A percentile compares a stretch with the other conserved stretches of the same genome.
Evolutionary conservation across 164 flowering plant species (phyloP).

Genomic region (Dillenia turbinata): DNA sequence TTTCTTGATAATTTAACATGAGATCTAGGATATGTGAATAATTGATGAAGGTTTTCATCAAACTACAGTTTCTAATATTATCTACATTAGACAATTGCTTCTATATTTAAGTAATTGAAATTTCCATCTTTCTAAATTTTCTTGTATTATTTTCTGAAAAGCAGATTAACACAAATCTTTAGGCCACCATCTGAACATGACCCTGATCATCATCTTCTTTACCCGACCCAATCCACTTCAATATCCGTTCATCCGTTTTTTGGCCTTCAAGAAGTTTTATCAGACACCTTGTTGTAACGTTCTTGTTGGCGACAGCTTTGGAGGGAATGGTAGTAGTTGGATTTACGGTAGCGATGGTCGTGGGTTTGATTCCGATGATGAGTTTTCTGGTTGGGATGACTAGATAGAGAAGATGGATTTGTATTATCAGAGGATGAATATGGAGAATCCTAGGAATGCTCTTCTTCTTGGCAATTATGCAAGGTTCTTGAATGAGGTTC

Average conservation of each 20-base stretch:
- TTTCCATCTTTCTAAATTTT: too few species aligned
- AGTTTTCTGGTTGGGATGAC: constrained; percentile 3
- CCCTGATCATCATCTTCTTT: too few species aligned
- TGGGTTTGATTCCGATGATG: not conserved
- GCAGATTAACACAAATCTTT: not conserved
- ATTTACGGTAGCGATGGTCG: constrained; percentile 4
- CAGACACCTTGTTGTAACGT: not conserved
- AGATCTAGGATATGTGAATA: too few species aligned
- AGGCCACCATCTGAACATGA: not conserved
- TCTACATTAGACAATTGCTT: too few species aligned
- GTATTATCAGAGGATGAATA: constrained; percentile 22
- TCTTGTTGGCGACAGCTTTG: not conserved
- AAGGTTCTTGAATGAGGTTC: constrained; percentile 27
- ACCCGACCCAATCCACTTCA: too few species aligned
- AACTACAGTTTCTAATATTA: too few species aligned
- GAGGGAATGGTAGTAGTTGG: constrained; percentile 1
- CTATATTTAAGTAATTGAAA: too few species aligned
- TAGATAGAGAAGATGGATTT: constrained; percentile 15
- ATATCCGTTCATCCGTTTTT: too few species aligned
- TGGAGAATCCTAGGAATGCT: constrained; percentile 15
- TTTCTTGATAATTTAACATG: too few species aligned
- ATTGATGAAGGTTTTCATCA: too few species aligned
- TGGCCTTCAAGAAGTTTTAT: too few species aligned
- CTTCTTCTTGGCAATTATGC: constrained; percentile 26
- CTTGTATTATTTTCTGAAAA: not conserved